Base-by-base conservation (phyloP, 495 filamentous ascomycete species). In the Rhizodiscina lignyota region DNA sequence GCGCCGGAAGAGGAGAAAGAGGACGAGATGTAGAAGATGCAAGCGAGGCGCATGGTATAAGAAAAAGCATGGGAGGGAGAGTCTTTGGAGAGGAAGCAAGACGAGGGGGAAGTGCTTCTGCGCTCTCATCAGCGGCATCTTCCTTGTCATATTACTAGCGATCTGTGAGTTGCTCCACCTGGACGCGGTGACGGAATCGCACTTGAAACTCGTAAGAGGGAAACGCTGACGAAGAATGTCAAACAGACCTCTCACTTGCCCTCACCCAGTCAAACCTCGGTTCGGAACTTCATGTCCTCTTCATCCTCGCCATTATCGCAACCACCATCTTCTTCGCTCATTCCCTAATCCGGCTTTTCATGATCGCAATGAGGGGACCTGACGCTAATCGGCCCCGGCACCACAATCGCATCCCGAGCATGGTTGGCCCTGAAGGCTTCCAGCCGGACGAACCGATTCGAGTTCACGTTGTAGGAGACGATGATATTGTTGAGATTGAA, bases 311-410 rank as follows among this genome's bases (percentile, higher is more conserved):
- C 48, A 76, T 86, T 43, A 44, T 87, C 33, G 53, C 74, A 27
- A 64, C 74, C 36, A 74, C 75, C 3, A 74, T 91, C 45, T 66
- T 86, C 53, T 86, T 87, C 60, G 77, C 70, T 44, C 79, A 93
- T 59, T 68, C 72, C 18, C 56, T 86, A 5, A 69, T 83, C 36
- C 70, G 77, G 10, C 65, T 87, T 16, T 77, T 70, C 55, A 71
- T 86, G 62, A 51, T 74, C 23, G 49, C 68, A 20, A 24, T 48
- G 28, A 34, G 45, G 17, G 39, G 45, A 4, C 31, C 35, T 19
- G 15, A 39, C 27, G 35, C 21, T 33, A 24, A 38, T 13, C 37
- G 40, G 12, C 34, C 43, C 34, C 21, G 17, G 11, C 35, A 18
- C 31, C 34, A 23, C 8, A 38, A 42, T 5, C 31, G 30, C 21